A percentile compares a stretch with the other conserved stretches of the same genome.
phyloP scores from a whole-genome alignment of 805 yeast genomes.

The Candida insectalens region DNA sequence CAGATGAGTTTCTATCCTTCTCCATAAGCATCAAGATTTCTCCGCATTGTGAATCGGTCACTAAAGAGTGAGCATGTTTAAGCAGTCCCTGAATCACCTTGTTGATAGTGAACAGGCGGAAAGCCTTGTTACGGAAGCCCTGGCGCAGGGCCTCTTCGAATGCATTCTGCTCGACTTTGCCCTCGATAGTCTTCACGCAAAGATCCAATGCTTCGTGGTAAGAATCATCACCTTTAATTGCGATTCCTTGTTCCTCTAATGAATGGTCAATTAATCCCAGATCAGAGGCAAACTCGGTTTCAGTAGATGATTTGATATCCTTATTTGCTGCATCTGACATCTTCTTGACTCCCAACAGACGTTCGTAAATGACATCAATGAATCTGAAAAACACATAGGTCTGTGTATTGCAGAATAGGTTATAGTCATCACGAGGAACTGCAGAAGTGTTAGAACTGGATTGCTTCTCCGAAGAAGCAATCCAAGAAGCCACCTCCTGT shows the following conservation, averaged over 20 bases:
- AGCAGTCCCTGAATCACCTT: constrained; percentile 77
- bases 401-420: constrained; percentile 80
- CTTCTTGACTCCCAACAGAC: constrained; percentile 68
- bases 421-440: constrained; percentile 47
- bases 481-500: constrained; percentile 25
- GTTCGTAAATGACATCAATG: constrained; percentile 68
- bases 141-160: constrained; percentile 94
- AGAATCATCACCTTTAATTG: constrained; percentile 57
- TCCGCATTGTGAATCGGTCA: constrained; percentile 70
- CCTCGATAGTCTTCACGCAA: constrained; percentile 72
- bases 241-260: constrained; percentile 70
- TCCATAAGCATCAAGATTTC: constrained; percentile 79
- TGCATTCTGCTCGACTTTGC: constrained; percentile 87
- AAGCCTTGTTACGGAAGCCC: constrained; percentile 89
- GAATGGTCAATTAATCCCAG: constrained; percentile 74
- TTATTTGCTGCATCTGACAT: constrained; percentile 61
- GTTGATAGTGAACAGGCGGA: constrained; percentile 85
- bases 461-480: not conserved
- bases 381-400: constrained; percentile 86
- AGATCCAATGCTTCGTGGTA: constrained; percentile 72
- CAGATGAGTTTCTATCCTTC: constrained; percentile 53
- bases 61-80: constrained; percentile 80
- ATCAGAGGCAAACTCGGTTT: constrained; percentile 77
- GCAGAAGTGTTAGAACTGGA: constrained; percentile 6
- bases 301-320: constrained; percentile 56